Conservation (phyloP, 441 rosid species). For the Populus hybrid region DNA sequence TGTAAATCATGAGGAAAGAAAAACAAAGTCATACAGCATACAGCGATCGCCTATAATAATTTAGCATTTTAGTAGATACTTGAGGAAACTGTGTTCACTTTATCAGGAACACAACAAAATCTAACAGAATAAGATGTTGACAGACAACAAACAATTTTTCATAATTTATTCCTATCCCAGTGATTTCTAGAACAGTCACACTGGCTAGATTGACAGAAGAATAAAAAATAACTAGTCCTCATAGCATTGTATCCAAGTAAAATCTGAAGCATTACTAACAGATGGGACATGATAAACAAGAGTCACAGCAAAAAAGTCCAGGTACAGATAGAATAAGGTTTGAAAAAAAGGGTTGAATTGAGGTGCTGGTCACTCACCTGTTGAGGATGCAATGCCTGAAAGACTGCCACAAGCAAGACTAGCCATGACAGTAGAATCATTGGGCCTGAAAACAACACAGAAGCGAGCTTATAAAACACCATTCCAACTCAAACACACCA, state of each 20-base stretch:
- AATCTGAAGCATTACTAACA: too few relatives aligned
- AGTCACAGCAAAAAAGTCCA: not conserved
- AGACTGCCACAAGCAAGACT: slow-evolving; percentile 90
- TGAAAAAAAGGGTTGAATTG: not conserved
- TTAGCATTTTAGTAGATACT: not conserved
- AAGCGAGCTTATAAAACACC: slow-evolving; percentile 11
- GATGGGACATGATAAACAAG: not conserved
- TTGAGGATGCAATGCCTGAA: slow-evolving; percentile 90
- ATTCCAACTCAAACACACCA: slow-evolving; percentile 8
- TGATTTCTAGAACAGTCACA: not conserved
- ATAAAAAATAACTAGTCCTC: not conserved
- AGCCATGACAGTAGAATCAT: slow-evolving; percentile 57
- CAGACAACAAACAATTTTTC: not conserved
- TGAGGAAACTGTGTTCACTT: not conserved
- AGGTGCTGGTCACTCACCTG: slow-evolving; percentile 42
- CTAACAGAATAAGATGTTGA: not conserved
- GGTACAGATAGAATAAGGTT: not conserved
- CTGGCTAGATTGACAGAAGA: not conserved
- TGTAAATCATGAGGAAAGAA: slow-evolving; percentile 27
- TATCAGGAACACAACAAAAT: not conserved
- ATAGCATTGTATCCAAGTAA: not conserved
- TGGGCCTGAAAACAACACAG: slow-evolving; percentile 46
- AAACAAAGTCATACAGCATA: not conserved
- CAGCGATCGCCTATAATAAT: not conserved
- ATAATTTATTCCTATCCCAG: not conserved